phyloP scores from a whole-genome alignment of 2,329 filamentous ascomycete genomes.

The Hypoxylon rubiginosum region DNA sequence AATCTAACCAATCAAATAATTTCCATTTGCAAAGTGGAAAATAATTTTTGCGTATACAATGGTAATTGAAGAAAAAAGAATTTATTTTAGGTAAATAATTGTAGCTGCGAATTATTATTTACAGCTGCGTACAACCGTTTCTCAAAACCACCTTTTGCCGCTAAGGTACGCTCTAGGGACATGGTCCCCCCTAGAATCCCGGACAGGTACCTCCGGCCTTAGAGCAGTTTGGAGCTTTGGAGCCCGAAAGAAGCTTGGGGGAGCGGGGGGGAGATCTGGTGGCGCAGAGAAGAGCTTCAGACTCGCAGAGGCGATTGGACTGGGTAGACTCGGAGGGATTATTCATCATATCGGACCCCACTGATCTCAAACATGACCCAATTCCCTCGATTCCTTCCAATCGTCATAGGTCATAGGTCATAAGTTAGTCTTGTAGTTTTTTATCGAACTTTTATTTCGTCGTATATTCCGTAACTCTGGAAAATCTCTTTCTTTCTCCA shows the following conservation, averaged over 20 bases:
- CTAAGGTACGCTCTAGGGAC: slow-evolving; percentile 2
- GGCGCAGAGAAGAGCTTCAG: not conserved
- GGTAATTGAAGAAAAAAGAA: too few relatives aligned
- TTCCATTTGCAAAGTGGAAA: too few relatives aligned
- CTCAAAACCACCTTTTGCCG: too few relatives aligned
- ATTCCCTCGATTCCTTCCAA: slow-evolving; percentile 30
- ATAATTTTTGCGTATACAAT: too few relatives aligned
- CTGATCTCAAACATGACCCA: slow-evolving; percentile 35
- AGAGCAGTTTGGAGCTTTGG: not conserved
- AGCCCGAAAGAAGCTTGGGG: not conserved
- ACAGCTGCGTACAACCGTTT: too few relatives aligned
- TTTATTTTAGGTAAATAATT: too few relatives aligned
- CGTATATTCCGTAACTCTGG: not conserved
- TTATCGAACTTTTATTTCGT: not conserved
- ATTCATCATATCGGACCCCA: slow-evolving; percentile 25
- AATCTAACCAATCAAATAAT: too few relatives aligned
- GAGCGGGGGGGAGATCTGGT: not conserved
- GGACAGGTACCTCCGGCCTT: slow-evolving; percentile 31
- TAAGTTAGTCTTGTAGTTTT: not conserved
- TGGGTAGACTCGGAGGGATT: slow-evolving; percentile 7
- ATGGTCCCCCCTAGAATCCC: slow-evolving; percentile 8
- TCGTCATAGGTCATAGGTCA: slow-evolving; percentile 14
- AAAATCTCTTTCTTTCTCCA: not conserved
- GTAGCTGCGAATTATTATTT: too few relatives aligned
- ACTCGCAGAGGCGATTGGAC: not conserved